Conservation (phyloP, 306 rosid genomes). For the Malus domestica region DNA sequence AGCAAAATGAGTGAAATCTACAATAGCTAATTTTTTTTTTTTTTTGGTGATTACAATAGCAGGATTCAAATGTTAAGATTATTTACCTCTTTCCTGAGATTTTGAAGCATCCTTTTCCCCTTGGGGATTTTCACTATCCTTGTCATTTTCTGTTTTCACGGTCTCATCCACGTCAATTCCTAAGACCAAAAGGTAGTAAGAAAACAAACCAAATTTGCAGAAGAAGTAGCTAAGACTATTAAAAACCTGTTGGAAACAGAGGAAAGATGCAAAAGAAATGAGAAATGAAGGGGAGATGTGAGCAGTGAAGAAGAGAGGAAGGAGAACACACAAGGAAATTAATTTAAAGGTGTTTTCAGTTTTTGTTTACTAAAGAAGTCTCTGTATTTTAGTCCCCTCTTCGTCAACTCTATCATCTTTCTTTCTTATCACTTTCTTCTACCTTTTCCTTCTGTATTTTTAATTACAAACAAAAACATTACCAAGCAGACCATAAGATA, state of each 20-base stretch:
- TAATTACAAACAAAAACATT: neutral
- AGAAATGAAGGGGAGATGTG: neutral
- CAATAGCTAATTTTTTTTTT: neutral
- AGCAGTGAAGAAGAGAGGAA: neutral
- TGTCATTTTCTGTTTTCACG: constrained; percentile 26
- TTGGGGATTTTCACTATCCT: constrained; percentile 19
- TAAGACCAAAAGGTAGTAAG: neutral
- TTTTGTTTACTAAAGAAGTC: neutral
- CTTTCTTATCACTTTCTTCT: neutral
- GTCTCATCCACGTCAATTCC: constrained; percentile 31
- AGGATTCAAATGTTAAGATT: neutral
- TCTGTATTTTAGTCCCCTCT: neutral
- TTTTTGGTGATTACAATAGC: neutral
- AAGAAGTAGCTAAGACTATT: neutral
- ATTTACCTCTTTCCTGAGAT: constrained; percentile 54
- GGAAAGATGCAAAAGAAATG: neutral
- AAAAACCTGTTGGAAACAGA: neutral
- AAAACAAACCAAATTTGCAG: neutral
- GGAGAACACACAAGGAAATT: neutral
- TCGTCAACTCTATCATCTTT: neutral
- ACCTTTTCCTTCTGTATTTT: neutral
- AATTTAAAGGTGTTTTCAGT: neutral
- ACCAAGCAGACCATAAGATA: neutral
- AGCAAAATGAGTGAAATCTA: constrained; percentile 18
- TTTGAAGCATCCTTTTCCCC: constrained; percentile 38